phyloP scores from a whole-genome alignment of 352 stramenopile genomes.

The Phytopythium montanum region DNA sequence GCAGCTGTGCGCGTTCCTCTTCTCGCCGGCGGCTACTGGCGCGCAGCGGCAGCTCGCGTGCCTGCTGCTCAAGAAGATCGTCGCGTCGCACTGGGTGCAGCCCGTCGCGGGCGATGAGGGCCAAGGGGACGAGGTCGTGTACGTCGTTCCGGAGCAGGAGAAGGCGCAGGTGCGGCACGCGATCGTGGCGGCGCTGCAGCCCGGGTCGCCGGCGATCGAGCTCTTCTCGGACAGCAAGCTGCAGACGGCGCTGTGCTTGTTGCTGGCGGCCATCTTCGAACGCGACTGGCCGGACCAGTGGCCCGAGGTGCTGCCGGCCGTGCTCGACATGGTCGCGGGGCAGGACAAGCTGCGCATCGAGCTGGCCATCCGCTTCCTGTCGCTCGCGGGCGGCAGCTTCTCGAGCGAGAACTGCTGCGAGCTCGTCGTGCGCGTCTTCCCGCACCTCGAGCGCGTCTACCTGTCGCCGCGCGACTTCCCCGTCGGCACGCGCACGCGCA shows the following conservation, averaged over 20 bases:
- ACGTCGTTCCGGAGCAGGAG: conserved; percentile 59
- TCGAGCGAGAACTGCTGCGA: conserved; percentile 79
- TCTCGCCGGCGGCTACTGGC: conserved; percentile 21
- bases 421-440: conserved; percentile 69
- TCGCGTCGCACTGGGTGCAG: conserved; percentile 55
- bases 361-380: conserved; percentile 75
- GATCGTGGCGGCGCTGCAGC: conserved; percentile 54
- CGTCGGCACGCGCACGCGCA: conserved; percentile 41
- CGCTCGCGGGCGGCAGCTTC: conserved; percentile 65
- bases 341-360: conserved; percentile 55
- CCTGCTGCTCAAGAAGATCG: conserved; percentile 75
- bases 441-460: conserved; percentile 68
- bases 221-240: conserved; percentile 66
- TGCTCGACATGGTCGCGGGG: conserved; percentile 55
- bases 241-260: conserved; percentile 74
- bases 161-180: conserved; percentile 60
- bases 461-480: conserved; percentile 41
- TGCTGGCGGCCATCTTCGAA: conserved; percentile 78
- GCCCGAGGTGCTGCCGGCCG: conserved; percentile 60
- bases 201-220: conserved; percentile 31
- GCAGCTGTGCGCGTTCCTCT: conserved; percentile 71
- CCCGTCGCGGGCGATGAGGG: conserved; percentile 19
- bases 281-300: conserved; percentile 84
- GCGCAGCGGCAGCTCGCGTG: conserved; percentile 65
- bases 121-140: conserved; percentile 25